Conservation (phyloP, 495 filamentous ascomycete genomes). For the Extremus antarcticus region DNA sequence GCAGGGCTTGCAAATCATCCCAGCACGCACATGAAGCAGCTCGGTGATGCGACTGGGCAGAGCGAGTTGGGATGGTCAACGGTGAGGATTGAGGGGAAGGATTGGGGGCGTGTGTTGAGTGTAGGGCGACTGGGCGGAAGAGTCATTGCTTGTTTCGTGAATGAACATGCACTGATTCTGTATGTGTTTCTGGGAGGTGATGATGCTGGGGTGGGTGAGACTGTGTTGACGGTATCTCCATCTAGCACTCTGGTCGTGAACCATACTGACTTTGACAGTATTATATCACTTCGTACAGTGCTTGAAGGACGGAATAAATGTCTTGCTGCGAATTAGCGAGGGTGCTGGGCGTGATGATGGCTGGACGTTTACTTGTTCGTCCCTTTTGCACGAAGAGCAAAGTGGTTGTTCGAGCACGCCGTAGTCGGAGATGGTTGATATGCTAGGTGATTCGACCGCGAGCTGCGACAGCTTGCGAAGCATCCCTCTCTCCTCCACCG, state of each 20-base stretch:
- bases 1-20: constrained; percentile 60
- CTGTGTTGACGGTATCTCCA: constrained; percentile 30
- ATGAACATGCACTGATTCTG: constrained; percentile 76
- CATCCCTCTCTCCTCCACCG: too few species aligned
- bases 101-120: constrained; percentile 82
- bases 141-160: constrained; percentile 78
- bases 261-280: constrained; percentile 22
- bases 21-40: constrained; percentile 53
- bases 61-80: constrained; percentile 66
- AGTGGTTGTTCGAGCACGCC: too few species aligned
- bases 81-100: constrained; percentile 79
- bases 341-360: neutral
- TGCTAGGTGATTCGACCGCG: too few species aligned
- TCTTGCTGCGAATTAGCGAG: neutral
- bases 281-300: constrained; percentile 31
- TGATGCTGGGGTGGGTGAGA: constrained; percentile 25
- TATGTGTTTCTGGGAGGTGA: constrained; percentile 62
- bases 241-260: neutral
- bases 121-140: constrained; percentile 79
- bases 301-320: neutral
- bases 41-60: constrained; percentile 36
- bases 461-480: too few species aligned
- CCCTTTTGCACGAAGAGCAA: too few species aligned
- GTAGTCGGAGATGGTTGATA: neutral
- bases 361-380: too few species aligned